Conservation (phyloP, 495 filamentous ascomycete species). For the Penicillium cataractarum region DNA sequence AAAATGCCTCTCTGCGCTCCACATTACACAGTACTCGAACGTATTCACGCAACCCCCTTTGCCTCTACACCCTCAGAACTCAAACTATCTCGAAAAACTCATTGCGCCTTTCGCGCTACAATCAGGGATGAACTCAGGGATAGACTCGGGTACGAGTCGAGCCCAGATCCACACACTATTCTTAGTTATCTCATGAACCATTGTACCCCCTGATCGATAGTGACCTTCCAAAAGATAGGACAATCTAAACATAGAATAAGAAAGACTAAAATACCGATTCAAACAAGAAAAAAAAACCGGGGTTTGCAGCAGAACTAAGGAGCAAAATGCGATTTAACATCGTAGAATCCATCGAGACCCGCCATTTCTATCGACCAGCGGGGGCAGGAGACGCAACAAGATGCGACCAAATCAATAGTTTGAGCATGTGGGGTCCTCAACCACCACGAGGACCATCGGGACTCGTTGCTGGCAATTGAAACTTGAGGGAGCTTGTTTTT, state of each 20-base stretch:
- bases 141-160: neutral
- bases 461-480: neutral
- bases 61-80: neutral
- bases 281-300: neutral
- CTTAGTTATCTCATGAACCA: conserved; percentile 1
- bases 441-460: conserved; percentile 22
- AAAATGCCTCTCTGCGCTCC: neutral
- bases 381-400: conserved; percentile 10
- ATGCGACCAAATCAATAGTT: conserved; percentile 22
- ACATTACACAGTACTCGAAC: no score
- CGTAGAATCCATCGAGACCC: conserved; percentile 4
- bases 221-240: neutral
- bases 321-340: neutral
- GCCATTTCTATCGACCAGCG: neutral
- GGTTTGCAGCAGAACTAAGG: neutral
- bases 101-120: neutral
- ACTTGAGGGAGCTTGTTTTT: neutral
- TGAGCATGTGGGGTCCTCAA: conserved; percentile 28
- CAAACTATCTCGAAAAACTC: neutral
- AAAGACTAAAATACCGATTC: neutral
- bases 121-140: neutral
- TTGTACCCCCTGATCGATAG: conserved; percentile 5
- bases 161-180: neutral
- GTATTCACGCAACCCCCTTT: neutral
- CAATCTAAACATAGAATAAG: conserved; percentile 6